Base-by-base conservation (phyloP, 371 early-diverging fungal species). In the Massospora cicadina region DNA sequence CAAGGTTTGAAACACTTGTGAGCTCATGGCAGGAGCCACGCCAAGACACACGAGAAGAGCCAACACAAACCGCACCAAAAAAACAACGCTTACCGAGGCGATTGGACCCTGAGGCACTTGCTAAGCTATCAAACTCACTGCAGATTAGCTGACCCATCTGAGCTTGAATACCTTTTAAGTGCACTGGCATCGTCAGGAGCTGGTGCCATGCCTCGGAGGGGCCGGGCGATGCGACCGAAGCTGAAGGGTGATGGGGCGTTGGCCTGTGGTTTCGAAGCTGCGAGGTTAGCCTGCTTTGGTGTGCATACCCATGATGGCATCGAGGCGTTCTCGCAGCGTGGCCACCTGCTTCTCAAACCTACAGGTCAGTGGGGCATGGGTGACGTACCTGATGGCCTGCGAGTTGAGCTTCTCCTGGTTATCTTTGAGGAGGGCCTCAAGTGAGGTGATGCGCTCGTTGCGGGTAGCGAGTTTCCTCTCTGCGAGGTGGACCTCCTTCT, bases 171-270 rank as follows among this genome's bases (percentile, higher is more conserved):
- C 24, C 25, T 12, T 21, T 63, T 54, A 54, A 53, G 43, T 63
- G 43, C 29, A 26, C 5, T 7, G 2, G 54, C 54, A 2, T 63
- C 63, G n/a, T 65, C 65, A 17, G 65, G 58, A 2, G 59, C 65
- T 25, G 66, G 66, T 13, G 66, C 66, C 5, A 74, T 84, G 29
- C 91, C 88, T 60, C 93, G 82, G 64, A 96, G 74, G 30, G 95
- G 97, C 75, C 93, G 93, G 67, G 93, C 93, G 67, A 96, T 90
- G 58, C 91, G 78, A 65, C 88, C 86, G 67, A 90, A 91, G 75
- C 79, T 81, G 63, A 91, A 70, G 60, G 55, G 56, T 12, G 26
- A 23, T 24, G 67, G 54, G 56, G 56, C 29, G 26, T n/a, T 43
- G 25, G 24, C 58, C 54, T 65, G 24, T 59, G 54, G 59, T 27